These are phyloP conservation scores for Paraphoma chrysanthemicola DNA, from an alignment of 2,329 filamentous ascomycete genomes.

Conservation along the genomic window DNA sequence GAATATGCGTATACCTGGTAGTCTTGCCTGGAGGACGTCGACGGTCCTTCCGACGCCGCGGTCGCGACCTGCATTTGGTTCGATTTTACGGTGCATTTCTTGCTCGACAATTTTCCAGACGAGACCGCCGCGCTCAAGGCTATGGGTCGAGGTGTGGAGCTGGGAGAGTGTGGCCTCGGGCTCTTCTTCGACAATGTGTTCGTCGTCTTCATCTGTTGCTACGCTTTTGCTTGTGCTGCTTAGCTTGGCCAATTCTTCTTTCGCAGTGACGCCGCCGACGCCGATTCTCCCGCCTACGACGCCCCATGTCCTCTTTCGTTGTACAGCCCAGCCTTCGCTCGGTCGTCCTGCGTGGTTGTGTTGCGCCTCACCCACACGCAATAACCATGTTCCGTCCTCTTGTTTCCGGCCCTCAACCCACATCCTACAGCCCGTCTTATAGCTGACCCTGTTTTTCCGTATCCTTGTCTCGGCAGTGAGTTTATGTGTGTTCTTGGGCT, in stretches of 20 bases:
- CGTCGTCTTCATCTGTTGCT: conserved; percentile 6
- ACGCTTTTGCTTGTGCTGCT: neutral
- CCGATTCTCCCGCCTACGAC: conserved; percentile 37
- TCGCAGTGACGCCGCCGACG: conserved; percentile 40
- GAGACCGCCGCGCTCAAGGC: conserved; percentile 35
- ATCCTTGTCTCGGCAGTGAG: conserved; percentile 44
- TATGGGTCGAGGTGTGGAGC: conserved; percentile 23
- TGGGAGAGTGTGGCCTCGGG: conserved; percentile 1
- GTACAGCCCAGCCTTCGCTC: conserved; percentile 40
- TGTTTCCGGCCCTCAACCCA: conserved; percentile 44
- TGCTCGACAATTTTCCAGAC: conserved; percentile 46
- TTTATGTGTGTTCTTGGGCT: conserved; percentile 46
- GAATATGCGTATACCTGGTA: conserved; percentile 44
- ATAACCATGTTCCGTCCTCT: conserved; percentile 38
- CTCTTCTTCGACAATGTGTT: conserved; percentile 6
- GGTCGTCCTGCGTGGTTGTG: conserved; percentile 42
- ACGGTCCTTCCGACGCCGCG: conserved; percentile 42
- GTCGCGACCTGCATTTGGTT: conserved; percentile 34
- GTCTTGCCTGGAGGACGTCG: conserved; percentile 32
- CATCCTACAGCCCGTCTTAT: conserved; percentile 46
- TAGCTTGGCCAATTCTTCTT: conserved; percentile 30
- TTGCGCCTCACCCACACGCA: conserved; percentile 34
- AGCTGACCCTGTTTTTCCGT: conserved; percentile 41
- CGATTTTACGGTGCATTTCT: conserved; percentile 40
- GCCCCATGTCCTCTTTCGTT: conserved; percentile 45